Base-by-base conservation (phyloP, 2,329 filamentous ascomycete species). In the Diplodia sapinea region DNA sequence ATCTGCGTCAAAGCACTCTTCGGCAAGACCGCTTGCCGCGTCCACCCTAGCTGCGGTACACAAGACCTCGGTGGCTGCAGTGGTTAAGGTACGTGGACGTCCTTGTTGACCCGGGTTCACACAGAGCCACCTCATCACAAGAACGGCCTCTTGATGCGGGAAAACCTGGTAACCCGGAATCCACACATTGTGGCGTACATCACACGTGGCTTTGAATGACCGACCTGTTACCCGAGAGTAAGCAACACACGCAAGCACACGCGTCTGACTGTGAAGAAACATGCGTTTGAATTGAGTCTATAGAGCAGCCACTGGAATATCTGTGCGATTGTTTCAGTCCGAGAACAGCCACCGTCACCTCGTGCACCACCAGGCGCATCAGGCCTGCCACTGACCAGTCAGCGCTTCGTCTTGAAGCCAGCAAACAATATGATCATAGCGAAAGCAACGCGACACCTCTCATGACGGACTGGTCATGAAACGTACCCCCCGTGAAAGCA, bases 101-200 rank as follows among this genome's bases (percentile, higher is more conserved):
- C 17, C 51, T 63, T 63, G 59, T 51, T 43, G 26, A 63, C 29
- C 43, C 11, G 47, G 59, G 26, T 51, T 63, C 43, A 36, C 47
- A 36, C 47, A n/a, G 26, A 51, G 59, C 59, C 59, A 63, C 43
- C 17, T 63, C 59, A 51, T 63, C 43, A 61, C 57, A 33, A 61
- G 40, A 61, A 61, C 40, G 57, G 56, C 20, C 15, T 26, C 26
- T 33, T 49, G 40, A 33, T 33, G 15, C 40, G 26, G 40, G 40
- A 17, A 23, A 20, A 49, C n/a, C 15, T 40, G 54, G n/a, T 56
- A 20, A 33, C 17, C 54, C 40, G 15, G 40, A 17, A 17, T 33
- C 8, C 36, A 38, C 12, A 59, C 43, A 43, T 2, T 11, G 23
- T 43, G 55, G 36, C 55, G 55, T 47, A 47, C 4, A 61, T 50